Percentiles rank a stretch among this genome's conserved stretches.
These are phyloP conservation scores for Hordeum marinum DNA, from an alignment of 176 grass and related monocot genomes.

Conservation along the genomic window DNA sequence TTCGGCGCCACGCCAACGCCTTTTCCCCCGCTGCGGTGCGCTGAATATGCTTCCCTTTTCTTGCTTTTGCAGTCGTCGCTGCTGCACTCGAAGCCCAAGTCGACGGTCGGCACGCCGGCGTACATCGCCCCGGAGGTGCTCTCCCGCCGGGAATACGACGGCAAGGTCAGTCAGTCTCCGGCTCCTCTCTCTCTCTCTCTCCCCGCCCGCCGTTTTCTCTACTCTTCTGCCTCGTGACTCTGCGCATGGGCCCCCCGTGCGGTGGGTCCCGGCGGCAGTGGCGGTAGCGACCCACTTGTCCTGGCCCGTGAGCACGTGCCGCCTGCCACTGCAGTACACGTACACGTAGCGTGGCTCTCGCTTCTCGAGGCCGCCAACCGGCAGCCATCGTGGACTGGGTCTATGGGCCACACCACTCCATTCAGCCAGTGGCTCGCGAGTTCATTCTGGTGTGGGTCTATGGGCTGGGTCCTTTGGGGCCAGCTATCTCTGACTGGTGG, in stretches of 20 bases:
- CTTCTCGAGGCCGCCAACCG: neutral
- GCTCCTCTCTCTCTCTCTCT: neutral
- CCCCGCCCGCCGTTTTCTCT: neutral
- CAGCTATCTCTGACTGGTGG: slow-evolving; percentile 15
- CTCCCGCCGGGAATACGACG: slow-evolving; percentile 83
- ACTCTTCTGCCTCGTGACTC: neutral
- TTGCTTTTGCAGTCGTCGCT: slow-evolving; percentile 56
- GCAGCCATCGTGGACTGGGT: neutral
- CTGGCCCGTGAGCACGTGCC: slow-evolving; percentile 26
- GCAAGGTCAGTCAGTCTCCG: slow-evolving; percentile 61
- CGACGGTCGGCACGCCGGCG: slow-evolving; percentile 85
- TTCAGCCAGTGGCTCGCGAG: neutral
- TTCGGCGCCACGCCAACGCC: neutral
- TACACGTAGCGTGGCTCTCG: slow-evolving; percentile 28
- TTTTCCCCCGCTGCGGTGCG: neutral
- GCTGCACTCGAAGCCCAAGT: slow-evolving; percentile 92
- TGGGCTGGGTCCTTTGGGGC: neutral
- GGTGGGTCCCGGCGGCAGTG: slow-evolving; percentile 13
- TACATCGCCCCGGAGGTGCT: slow-evolving; percentile 95
- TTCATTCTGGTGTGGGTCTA: neutral
- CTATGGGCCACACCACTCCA: accelerated
- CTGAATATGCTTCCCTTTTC: neutral
- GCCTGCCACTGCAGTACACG: slow-evolving; percentile 26
- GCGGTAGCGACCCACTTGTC: slow-evolving; percentile 8
- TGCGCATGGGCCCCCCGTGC: neutral